phyloP scores from a whole-genome alignment of 169 alveolate species.

The Perkinsus olseni region DNA sequence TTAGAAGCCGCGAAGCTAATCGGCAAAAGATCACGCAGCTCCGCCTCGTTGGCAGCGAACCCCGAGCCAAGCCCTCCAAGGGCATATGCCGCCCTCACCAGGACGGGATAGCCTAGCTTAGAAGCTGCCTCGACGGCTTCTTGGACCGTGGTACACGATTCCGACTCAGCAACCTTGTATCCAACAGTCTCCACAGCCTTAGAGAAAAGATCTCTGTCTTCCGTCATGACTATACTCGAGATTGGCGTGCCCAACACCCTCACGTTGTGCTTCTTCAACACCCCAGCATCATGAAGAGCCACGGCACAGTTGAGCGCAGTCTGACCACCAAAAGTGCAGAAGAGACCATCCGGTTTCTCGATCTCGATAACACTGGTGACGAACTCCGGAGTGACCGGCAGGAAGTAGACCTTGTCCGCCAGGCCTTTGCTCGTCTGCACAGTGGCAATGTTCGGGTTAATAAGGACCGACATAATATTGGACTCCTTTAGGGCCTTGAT shows the following conservation, averaged over 20 bases:
- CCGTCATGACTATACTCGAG: constrained; percentile 65
- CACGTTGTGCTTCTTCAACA: constrained; percentile 56
- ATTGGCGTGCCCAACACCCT: constrained; percentile 54
- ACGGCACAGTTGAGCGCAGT: constrained; percentile 78
- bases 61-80: constrained; percentile 60
- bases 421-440: constrained; percentile 69
- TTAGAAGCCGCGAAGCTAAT: constrained; percentile 50
- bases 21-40: constrained; percentile 41
- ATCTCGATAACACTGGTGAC: constrained; percentile 59
- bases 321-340: constrained; percentile 79
- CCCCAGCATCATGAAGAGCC: constrained; percentile 52
- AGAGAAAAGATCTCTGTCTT: constrained; percentile 66
- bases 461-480: constrained; percentile 60
- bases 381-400: constrained; percentile 71
- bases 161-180: constrained; percentile 65
- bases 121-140: constrained; percentile 57
- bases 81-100: constrained; percentile 73
- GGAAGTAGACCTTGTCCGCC: constrained; percentile 55
- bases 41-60: constrained; percentile 44
- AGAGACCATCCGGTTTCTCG: constrained; percentile 73
- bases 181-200: constrained; percentile 62
- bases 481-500: constrained; percentile 72
- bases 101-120: constrained; percentile 70
- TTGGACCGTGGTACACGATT: constrained; percentile 44
- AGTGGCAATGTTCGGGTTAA: constrained; percentile 79